These are phyloP conservation scores for Thelephora ganbajun DNA, from an alignment of 768 basidiomycete species.

Conservation along the genomic window DNA sequence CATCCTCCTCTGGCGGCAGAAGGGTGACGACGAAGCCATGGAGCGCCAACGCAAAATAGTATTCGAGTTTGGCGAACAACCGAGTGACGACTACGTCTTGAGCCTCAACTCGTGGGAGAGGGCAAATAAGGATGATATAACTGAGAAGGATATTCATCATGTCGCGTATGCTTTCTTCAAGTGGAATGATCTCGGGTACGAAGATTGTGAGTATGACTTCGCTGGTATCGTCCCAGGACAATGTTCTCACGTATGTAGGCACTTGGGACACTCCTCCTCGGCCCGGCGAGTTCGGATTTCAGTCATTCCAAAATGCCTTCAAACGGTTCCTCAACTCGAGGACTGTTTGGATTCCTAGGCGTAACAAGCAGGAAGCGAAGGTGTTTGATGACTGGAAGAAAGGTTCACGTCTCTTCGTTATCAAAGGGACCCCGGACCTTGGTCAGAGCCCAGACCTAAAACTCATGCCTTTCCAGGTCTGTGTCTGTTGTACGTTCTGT, in stretches of 20 bases:
- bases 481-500: constrained; percentile 8
- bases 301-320: constrained; percentile 58
- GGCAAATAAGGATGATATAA: constrained; percentile 26
- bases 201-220: constrained; percentile 52
- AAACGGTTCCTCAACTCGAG: constrained; percentile 48
- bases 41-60: constrained; percentile 21
- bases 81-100: constrained; percentile 36
- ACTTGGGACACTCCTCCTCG: constrained; percentile 87
- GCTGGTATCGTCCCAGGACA: not conserved
- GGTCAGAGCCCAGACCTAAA: constrained; percentile 49
- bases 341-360: constrained; percentile 40
- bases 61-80: constrained; percentile 51
- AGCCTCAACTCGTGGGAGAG: constrained; percentile 51
- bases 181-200: constrained; percentile 89
- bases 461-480: constrained; percentile 82
- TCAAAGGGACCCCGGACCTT: constrained; percentile 41
- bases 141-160: constrained; percentile 34
- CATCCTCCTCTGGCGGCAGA: constrained; percentile 43
- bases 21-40: constrained; percentile 18
- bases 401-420: constrained; percentile 32
- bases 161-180: constrained; percentile 83
- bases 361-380: constrained; percentile 26
- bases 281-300: constrained; percentile 37
- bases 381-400: constrained; percentile 38
- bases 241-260: constrained; percentile 30